Conservation (phyloP, 2,329 filamentous ascomycete species). For the Penicillium olsonii region DNA sequence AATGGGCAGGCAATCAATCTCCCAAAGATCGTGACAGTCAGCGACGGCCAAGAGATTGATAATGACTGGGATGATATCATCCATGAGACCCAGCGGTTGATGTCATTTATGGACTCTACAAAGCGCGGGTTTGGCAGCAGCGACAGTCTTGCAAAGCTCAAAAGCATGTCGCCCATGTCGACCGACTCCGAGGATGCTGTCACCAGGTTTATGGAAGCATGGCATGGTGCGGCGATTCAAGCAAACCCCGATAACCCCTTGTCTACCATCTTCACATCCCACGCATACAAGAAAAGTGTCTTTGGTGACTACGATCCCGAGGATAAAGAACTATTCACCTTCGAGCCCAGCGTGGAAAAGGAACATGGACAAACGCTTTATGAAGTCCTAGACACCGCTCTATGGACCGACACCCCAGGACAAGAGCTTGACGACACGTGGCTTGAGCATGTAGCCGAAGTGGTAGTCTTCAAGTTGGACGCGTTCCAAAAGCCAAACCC, state of each 20-base stretch:
- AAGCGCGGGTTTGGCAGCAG: conserved; percentile 60
- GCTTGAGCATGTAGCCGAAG: conserved; percentile 53
- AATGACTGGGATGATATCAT: conserved; percentile 50
- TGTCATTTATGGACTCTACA: conserved; percentile 62
- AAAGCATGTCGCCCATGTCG: conserved; percentile 33
- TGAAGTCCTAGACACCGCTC: conserved; percentile 53
- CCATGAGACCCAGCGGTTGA: conserved; percentile 60
- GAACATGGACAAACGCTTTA: conserved; percentile 51
- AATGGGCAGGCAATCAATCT: conserved; percentile 55
- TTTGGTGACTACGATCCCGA: conserved; percentile 32
- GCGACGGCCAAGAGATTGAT: conserved; percentile 34
- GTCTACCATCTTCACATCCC: conserved; percentile 49
- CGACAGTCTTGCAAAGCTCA: conserved; percentile 51
- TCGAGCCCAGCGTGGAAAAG: conserved; percentile 42
- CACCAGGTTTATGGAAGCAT: conserved; percentile 51
- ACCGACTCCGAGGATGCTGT: conserved; percentile 40
- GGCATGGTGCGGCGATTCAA: conserved; percentile 49
- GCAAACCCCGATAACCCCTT: conserved; percentile 45
- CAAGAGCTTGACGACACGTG: conserved; percentile 47
- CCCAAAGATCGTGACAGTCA: conserved; percentile 53
- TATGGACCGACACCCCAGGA: conserved; percentile 49
- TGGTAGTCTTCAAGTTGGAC: conserved; percentile 55
- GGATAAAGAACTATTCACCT: conserved; percentile 40
- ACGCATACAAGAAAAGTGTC: conserved; percentile 41
- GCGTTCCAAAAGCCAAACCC: conserved; percentile 35